Evolutionary conservation across 371 early-diverging fungal genomes (phyloP), one percentile per base, ranked within the genome.

Genomic region (Mortierella sp.): DNA sequence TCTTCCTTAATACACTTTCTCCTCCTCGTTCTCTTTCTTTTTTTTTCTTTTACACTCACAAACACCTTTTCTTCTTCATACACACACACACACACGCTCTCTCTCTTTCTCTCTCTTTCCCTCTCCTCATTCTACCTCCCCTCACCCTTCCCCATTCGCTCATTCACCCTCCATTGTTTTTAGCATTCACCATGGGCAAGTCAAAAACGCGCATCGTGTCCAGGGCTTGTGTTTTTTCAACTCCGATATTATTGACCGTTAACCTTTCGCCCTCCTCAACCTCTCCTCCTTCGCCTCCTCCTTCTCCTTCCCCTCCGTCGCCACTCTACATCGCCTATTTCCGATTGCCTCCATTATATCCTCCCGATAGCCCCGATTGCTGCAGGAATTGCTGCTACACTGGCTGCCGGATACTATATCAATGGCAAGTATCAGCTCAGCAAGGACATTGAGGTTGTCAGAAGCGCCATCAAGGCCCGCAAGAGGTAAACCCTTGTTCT

Each of bases 381-480:
- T 31, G 74, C 70, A 37, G 73, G 71, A 2, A 31, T 79, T 37
- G 74, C 79, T 16, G 70, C 79, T 4, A 58, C 79, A 1, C 31
- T 69, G 2, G 73, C 70, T 13, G 74, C 58, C 26, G 79, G 79
- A 44, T 79, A 70, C 41, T 74, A 70, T 43, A 53, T 79, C 39
- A 64, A 79, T n/a, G 48, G 55, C 24, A 79, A 73, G 63, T 79
- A 73, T 58, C 79, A 79, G 63, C n/a, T 79, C 66, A 53, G 66
- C 53, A 79, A 79, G 64, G 79, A 79, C 65, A 19, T 73, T 13
- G 39, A n/a, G 24, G 1, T 77, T 37, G 45, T 77, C 40, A 61
- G 50, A 2, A 64, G 31, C 19, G 75, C 43, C 1, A 3, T 45
- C 4, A 24, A 50, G 10, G 40, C 75, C 14, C 75, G 75, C 50